A percentile compares a stretch with the other conserved stretches of the same genome.
Evolutionary conservation across 345 rosid species (phyloP).

Genomic region (Linum tenue): DNA sequence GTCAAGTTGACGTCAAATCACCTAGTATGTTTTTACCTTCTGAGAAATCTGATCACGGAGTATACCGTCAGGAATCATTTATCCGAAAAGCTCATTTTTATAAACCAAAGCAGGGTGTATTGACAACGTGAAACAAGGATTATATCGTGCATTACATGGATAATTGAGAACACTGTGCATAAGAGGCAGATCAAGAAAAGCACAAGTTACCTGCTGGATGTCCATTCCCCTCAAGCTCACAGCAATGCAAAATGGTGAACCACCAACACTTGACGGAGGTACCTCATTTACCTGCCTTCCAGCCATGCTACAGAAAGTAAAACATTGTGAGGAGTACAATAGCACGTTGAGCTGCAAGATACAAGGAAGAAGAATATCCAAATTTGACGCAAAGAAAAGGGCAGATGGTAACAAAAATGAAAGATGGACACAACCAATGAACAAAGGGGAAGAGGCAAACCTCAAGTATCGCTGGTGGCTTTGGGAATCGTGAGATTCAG

Average conservation of each 20-base stretch:
- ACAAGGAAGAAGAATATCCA: background rate
- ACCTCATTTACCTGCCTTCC: conserved; percentile 85
- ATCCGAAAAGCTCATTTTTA: too few species aligned
- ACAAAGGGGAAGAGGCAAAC: conserved; percentile 27
- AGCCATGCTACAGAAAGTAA: conserved; percentile 69
- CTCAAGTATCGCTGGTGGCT: conserved; percentile 80
- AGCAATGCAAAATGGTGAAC: conserved; percentile 75
- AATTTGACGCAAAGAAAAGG: background rate
- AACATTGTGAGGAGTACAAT: background rate
- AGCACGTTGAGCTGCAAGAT: conserved; percentile 8
- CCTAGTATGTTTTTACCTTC: too few species aligned
- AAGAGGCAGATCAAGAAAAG: conserved; percentile 6
- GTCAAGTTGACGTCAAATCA: too few species aligned
- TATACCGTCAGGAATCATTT: too few species aligned
- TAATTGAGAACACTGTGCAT: too few species aligned
- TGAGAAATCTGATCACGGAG: too few species aligned
- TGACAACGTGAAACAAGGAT: too few species aligned
- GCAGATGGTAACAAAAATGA: background rate
- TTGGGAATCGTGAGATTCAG: conserved; percentile 73
- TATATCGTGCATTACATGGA: too few species aligned
- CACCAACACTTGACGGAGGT: conserved; percentile 67
- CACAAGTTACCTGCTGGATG: conserved; percentile 51
- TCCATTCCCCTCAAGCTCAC: conserved; percentile 71
- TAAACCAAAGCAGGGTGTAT: too few species aligned
- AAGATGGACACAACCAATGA: conserved; percentile 10